Conservation (phyloP, 129 eudicot genomes). For the Solidago caesia region DNA sequence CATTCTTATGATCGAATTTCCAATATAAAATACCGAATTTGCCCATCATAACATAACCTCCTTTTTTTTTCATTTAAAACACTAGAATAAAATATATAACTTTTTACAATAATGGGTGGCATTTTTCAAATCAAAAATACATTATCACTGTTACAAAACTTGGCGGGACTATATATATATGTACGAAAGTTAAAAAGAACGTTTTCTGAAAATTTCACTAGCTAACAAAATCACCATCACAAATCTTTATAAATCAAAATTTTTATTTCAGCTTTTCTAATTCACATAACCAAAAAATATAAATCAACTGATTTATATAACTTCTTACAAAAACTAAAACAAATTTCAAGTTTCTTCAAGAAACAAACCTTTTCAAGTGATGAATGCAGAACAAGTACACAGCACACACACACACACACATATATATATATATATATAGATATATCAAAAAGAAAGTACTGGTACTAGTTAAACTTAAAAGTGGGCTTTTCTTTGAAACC, state of each 20-base stretch:
- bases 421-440: not conserved
- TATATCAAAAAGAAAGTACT: not conserved
- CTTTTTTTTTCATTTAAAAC: not conserved
- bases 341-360: conserved; percentile 4
- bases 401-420: not conserved
- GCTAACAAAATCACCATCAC: not conserved
- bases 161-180: conserved; percentile 29
- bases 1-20: not conserved
- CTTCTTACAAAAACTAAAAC: not conserved
- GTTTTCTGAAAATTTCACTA: conserved; percentile 6
- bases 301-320: too few species aligned
- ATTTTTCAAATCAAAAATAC: conserved; percentile 7
- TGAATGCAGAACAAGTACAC: not conserved
- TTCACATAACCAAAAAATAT: too few species aligned
- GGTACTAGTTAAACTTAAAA: conserved; percentile 1
- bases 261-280: not conserved
- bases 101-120: too few species aligned
- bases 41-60: not conserved
- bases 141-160: conserved; percentile 18
- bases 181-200: conserved; percentile 9
- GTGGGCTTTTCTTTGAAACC: conserved; percentile 17
- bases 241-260: not conserved
- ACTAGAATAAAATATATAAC: not conserved
- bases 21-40: conserved; percentile 14
- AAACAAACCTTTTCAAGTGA: not conserved